phyloP scores from a whole-genome alignment of 2,329 filamentous ascomycete genomes.

The Aspergillus tubingensis region DNA sequence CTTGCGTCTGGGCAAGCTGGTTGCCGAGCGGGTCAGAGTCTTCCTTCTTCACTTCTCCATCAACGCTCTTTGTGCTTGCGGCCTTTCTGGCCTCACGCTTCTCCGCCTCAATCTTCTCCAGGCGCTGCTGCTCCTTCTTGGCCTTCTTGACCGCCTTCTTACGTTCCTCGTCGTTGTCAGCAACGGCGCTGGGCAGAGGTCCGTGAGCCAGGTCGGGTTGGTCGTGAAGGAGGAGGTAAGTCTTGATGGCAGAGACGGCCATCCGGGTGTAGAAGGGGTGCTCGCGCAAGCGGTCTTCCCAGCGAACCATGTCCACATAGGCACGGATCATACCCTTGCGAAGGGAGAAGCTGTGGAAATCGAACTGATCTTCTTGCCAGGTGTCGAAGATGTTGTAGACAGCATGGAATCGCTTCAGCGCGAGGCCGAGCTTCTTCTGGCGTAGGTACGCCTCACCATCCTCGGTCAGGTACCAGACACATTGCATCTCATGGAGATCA shows the following conservation, averaged over 20 bases:
- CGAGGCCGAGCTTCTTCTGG: slow-evolving; percentile 77
- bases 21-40: slow-evolving; percentile 85
- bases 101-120: slow-evolving; percentile 77
- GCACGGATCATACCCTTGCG: slow-evolving; percentile 93
- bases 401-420: slow-evolving; percentile 87
- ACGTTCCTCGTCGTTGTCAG: slow-evolving; percentile 61
- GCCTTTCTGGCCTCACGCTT: slow-evolving; percentile 84
- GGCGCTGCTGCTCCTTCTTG: slow-evolving; percentile 73
- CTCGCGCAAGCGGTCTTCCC: slow-evolving; percentile 88
- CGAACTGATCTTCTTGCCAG: slow-evolving; percentile 98
- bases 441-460: slow-evolving; percentile 88
- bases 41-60: slow-evolving; percentile 73
- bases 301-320: slow-evolving; percentile 93
- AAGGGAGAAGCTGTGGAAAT: slow-evolving; percentile 98
- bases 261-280: slow-evolving; percentile 91
- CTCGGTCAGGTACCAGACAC: slow-evolving; percentile 94
- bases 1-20: slow-evolving; percentile 75
- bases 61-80: slow-evolving; percentile 58
- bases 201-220: slow-evolving; percentile 67
- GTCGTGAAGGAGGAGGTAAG: slow-evolving; percentile 80
- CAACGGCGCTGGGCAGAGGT: slow-evolving; percentile 49
- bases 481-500: slow-evolving; percentile 97
- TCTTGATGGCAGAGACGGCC: slow-evolving; percentile 75
- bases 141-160: slow-evolving; percentile 92
- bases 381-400: slow-evolving; percentile 92